Evolutionary conservation across 176 grass and related monocot species (phyloP), one percentile per base, ranked within the genome.

Genomic region (Carex parvula): DNA sequence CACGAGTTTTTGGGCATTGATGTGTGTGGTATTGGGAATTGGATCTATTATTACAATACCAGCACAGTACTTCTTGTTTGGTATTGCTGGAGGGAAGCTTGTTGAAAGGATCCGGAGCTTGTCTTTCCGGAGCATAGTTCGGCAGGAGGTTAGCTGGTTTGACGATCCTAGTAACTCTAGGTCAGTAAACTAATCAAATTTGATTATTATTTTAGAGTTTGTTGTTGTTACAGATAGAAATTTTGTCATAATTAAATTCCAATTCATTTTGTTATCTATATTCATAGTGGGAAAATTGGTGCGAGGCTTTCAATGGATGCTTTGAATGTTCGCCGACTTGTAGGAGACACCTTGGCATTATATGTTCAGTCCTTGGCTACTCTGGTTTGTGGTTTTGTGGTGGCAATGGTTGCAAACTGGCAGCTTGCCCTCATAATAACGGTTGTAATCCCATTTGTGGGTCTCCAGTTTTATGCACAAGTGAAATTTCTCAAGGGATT

Each of bases 141-240:
- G 89, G 32, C 90, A 94, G 85, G 95, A 98, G 87, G 87, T 98
- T 56, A 85, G 87, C 84, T 98, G 95, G 95, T 98, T 98, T 80
- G 95, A 98, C 82, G 82, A 98, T 79, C 73, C 92, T 82, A 54
- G 37, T 21, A 98, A 98, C 86, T 91, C 95, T 10, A 98, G 95
- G 92, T 98, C 44, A 44, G 85, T 8, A 81, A 54, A 41, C 58
- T 11, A 68, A 61, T 18, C 35, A 12, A 24, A 87, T 83, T 60
- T 59, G 72, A 32, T 61, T 61, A 80, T 42, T n/a, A 37, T 57
- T 80, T 80, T 0, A n/a, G 29, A 81, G 29, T 61, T 61, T 60
- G 18, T 37, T 39, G 22, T 35, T 80, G 14, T 20, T 41, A 41
- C 18, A 44, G 41, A 62, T 60, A 9, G 22, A 16, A 21, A 21